Conservation (phyloP, 73 alveolate species). For the Paramecium pentaurelia region DNA sequence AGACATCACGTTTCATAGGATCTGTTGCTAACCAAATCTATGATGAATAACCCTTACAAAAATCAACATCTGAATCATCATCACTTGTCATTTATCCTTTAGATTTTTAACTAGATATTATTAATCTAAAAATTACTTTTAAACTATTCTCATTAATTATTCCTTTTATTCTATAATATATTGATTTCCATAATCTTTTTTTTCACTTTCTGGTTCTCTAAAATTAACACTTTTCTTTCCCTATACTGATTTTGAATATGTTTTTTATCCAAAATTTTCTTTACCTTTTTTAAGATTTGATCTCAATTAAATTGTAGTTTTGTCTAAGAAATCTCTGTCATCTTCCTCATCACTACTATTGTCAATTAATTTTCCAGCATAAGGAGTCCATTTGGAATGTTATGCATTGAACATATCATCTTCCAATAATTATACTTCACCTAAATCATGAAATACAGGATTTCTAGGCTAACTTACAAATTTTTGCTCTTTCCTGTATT, state of each 20-base stretch:
- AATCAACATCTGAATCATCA: slow-evolving; percentile 11
- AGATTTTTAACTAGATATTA: background rate
- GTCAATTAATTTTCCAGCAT: background rate
- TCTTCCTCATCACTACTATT: slow-evolving; percentile 20
- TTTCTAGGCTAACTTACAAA: background rate
- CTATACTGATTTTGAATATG: slow-evolving; percentile 2
- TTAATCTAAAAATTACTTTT: background rate
- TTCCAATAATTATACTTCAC: background rate
- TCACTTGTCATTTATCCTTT: background rate
- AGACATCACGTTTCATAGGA: background rate
- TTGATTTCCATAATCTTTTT: background rate
- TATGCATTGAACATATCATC: slow-evolving; percentile 39
- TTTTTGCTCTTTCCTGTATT: background rate
- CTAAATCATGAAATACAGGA: slow-evolving; percentile 41
- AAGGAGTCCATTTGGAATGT: slow-evolving; percentile 42
- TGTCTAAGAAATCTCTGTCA: background rate
- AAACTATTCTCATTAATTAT: slow-evolving; percentile 11
- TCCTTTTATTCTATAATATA: slow-evolving; percentile 16
- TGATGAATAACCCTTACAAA: background rate
- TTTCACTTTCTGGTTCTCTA: background rate
- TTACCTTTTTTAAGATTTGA: background rate
- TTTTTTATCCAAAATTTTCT: background rate
- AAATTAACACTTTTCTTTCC: background rate
- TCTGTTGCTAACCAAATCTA: slow-evolving; percentile 34
- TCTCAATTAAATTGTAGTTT: background rate